phyloP scores from a whole-genome alignment of 2,329 filamentous ascomycete species.

The Penicillium paneum region DNA sequence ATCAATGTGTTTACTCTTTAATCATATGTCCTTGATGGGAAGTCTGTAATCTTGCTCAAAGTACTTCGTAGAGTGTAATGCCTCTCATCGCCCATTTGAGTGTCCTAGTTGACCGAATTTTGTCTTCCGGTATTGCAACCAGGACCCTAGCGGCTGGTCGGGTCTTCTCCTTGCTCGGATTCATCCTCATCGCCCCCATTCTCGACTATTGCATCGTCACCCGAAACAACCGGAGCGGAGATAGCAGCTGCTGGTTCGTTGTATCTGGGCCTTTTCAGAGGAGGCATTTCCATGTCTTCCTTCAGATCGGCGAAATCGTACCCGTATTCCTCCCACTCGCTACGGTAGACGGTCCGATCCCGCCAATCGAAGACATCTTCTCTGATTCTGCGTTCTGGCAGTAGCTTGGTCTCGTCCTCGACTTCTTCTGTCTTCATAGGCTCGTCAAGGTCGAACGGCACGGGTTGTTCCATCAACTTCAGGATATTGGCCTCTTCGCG shows the following conservation, averaged over 20 bases:
- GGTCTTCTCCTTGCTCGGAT: background rate
- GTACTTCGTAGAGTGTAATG: background rate
- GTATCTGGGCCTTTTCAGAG: slow-evolving; percentile 31
- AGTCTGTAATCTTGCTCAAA: background rate
- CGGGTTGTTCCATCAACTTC: slow-evolving; percentile 37
- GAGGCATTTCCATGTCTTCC: slow-evolving; percentile 30
- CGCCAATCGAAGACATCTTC: slow-evolving; percentile 49
- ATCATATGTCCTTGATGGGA: slow-evolving; percentile 22
- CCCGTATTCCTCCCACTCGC: slow-evolving; percentile 51
- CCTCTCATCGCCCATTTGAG: background rate
- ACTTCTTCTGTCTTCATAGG: slow-evolving; percentile 25
- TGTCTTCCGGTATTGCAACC: background rate
- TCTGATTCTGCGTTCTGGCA: slow-evolving; percentile 31
- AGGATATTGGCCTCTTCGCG: slow-evolving; percentile 49
- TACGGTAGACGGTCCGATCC: slow-evolving; percentile 43
- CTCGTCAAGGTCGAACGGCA: slow-evolving; percentile 14
- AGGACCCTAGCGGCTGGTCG: background rate
- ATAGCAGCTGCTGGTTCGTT: background rate
- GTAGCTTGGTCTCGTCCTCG: slow-evolving; percentile 18
- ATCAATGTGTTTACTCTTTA: slow-evolving; percentile 23
- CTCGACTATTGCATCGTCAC: background rate
- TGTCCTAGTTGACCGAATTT: background rate
- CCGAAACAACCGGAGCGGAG: background rate
- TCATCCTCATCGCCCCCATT: background rate
- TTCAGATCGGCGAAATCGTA: slow-evolving; percentile 27